Base-by-base conservation (phyloP, 148 eudicot genomes). In the Fagopyrum tataricum region DNA sequence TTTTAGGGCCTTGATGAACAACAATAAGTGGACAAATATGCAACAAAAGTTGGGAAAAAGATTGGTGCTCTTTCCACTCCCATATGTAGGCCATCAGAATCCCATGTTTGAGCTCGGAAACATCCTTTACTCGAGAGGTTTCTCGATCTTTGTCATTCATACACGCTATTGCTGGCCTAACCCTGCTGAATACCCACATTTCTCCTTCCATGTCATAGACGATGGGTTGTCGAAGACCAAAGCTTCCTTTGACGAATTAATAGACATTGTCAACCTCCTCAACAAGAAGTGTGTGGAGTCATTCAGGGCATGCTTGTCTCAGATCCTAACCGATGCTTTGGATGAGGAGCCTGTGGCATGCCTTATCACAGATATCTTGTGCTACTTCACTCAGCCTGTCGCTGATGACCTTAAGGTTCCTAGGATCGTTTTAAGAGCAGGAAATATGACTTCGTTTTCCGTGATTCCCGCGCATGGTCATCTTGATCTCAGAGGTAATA, bases 361-460 rank as follows among this genome's bases (percentile, higher is more conserved):
- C 77, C 64, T 91, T 52, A 87, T 91, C 4, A 75, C 89, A 6
- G 92, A 90, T 82, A 79, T 81, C 2, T 10, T 76, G 10, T 82
- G 78, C 79, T 75, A 79, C 55, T 85, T 79, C 73, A 81, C 81
- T 18, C 79, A 80, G 41, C 79, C 75, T 20, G 89, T 88, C 24
- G 90, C 90, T 41, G 81, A 85, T 43, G 71, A 73, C 13, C 67
- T 88, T 10, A 40, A 78, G 70, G 71, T 90, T 4, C 87, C 89
- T 0, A 81, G 91, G 84, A 53, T 90, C n/a, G n/a, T 85, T 69
- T 76, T 90, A 56, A 44, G 90, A 58, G 86, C 92, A 0, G 71
- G 84, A 66, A 73, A 78, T 46, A 18, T 81, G 9, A 46, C 49
- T 46, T 46, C 49, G 13, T 46, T 46, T 46, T 2, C 49, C 10